Conservation (phyloP, 371 early-diverging fungal species). For the Basidiobolus meristosporus region DNA sequence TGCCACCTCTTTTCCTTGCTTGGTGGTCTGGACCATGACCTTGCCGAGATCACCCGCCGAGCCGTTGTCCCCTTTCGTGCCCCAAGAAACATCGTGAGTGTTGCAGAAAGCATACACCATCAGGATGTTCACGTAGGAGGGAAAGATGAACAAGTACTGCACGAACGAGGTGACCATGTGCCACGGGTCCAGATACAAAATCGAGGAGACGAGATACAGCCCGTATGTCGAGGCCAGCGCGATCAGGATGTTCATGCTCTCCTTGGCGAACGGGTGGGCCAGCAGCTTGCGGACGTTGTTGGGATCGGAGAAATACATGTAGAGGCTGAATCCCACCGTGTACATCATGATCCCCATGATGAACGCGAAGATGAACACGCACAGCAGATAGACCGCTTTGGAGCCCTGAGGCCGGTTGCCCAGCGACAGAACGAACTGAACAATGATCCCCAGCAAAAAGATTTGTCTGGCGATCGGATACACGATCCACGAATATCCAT, state of each 20-base stretch:
- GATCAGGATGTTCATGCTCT: constrained; percentile 17
- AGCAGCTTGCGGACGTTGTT: too few species aligned
- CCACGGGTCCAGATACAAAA: constrained; percentile 37
- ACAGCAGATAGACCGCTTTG: constrained; percentile 33
- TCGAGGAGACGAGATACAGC: constrained; percentile 33
- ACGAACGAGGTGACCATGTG: constrained; percentile 44
- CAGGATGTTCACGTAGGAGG: constrained; percentile 35
- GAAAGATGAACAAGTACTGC: constrained; percentile 36
- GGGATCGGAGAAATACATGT: not conserved
- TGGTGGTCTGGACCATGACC: too few species aligned
- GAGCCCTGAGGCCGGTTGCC: constrained; percentile 73
- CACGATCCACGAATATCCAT: constrained; percentile 14
- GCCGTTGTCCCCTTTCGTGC: constrained; percentile 80
- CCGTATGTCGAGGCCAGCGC: constrained; percentile 40
- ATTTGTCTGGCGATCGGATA: constrained; percentile 18
- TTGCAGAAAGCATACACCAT: constrained; percentile 53
- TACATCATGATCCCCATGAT: constrained; percentile 35
- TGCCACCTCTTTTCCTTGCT: constrained; percentile 10
- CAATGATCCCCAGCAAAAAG: constrained; percentile 41
- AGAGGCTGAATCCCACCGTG: constrained; percentile 7
- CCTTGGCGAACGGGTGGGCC: too few species aligned
- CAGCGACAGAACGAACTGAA: constrained; percentile 44
- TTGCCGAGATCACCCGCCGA: too few species aligned
- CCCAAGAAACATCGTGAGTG: constrained; percentile 67
- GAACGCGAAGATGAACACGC: constrained; percentile 28